phyloP scores from a whole-genome alignment of 192 early-diverging fungal species.

The Coemansia sp. region DNA sequence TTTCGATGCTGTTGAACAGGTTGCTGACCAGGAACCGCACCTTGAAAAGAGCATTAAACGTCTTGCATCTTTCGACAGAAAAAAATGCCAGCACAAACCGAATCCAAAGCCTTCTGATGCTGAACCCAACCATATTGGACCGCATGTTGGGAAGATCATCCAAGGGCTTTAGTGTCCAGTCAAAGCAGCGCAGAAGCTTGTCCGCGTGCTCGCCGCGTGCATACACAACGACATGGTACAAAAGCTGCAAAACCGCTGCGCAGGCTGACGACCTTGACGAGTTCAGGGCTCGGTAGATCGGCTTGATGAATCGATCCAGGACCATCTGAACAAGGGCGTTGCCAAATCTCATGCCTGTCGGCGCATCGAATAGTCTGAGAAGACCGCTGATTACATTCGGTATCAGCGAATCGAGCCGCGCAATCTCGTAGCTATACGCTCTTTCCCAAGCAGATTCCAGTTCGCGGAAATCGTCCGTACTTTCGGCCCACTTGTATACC shows the following conservation, averaged over 20 bases:
- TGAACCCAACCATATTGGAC: conserved; percentile 32
- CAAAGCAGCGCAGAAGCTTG: conserved; percentile 31
- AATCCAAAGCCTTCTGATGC: conserved; percentile 45
- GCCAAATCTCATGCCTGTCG: conserved; percentile 19
- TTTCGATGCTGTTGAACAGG: conserved; percentile 35
- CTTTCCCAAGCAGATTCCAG: conserved; percentile 34
- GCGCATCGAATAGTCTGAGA: conserved; percentile 25
- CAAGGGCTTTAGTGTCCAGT: conserved; percentile 41
- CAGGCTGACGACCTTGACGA: conserved; percentile 40
- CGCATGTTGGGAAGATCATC: conserved; percentile 20
- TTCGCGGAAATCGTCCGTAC: conserved; percentile 16
- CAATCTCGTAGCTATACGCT: conserved; percentile 18
- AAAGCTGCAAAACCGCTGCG: conserved; percentile 35
- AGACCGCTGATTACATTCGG: conserved; percentile 24
- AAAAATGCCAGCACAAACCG: conserved; percentile 53
- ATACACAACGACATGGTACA: conserved; percentile 36
- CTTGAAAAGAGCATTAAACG: conserved; percentile 29
- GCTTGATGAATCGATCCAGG: conserved; percentile 29
- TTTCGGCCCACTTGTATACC: conserved; percentile 48
- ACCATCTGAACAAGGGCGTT: conserved; percentile 28
- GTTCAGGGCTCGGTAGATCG: conserved; percentile 33
- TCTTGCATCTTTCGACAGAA: conserved; percentile 29
- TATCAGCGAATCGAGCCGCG: conserved; percentile 38
- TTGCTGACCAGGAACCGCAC: conserved; percentile 19
- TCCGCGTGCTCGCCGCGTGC: conserved; percentile 40